phyloP scores from a whole-genome alignment of 2,329 filamentous ascomycete genomes.

The Tympanopsis confertula region DNA sequence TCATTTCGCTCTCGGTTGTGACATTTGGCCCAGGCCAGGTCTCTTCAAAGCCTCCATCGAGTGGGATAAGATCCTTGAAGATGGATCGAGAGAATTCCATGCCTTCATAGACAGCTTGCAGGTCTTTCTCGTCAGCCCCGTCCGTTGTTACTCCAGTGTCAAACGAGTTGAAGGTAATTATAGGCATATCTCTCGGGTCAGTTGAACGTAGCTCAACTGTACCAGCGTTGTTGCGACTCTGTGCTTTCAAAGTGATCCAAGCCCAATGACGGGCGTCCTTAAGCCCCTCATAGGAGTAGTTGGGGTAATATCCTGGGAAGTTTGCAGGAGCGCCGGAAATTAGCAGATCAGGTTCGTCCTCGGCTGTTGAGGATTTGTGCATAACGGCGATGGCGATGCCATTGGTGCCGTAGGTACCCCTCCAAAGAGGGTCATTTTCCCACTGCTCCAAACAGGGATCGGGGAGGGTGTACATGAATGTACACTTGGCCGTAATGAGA shows the following conservation, averaged over 20 bases:
- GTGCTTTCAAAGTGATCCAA: slow-evolving; percentile 37
- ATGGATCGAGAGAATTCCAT: not conserved
- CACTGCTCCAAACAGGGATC: slow-evolving; percentile 23
- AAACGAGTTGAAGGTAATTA: slow-evolving; percentile 40
- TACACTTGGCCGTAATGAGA: slow-evolving; percentile 14
- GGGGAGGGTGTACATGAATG: slow-evolving; percentile 13
- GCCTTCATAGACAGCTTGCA: slow-evolving; percentile 13
- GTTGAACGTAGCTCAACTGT: slow-evolving; percentile 42
- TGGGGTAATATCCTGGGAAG: slow-evolving; percentile 44
- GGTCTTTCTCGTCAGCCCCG: not conserved
- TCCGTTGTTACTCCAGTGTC: slow-evolving; percentile 6
- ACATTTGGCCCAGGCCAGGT: slow-evolving; percentile 11
- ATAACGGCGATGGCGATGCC: slow-evolving; percentile 39
- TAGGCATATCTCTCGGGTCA: slow-evolving; percentile 43
- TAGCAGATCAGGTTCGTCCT: slow-evolving; percentile 38
- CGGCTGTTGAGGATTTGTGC: slow-evolving; percentile 17
- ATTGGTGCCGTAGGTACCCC: slow-evolving; percentile 26
- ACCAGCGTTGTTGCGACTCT: slow-evolving; percentile 34
- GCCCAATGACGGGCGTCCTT: slow-evolving; percentile 25
- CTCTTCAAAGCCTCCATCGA: slow-evolving; percentile 23
- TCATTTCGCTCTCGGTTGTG: slow-evolving; percentile 8
- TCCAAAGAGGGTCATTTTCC: slow-evolving; percentile 14
- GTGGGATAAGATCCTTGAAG: slow-evolving; percentile 24
- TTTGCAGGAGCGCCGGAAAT: slow-evolving; percentile 40
- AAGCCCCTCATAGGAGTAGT: slow-evolving; percentile 32